Evolutionary conservation across 805 yeast genomes (phyloP).

Genomic region (Saccharomyces paradoxus): DNA sequence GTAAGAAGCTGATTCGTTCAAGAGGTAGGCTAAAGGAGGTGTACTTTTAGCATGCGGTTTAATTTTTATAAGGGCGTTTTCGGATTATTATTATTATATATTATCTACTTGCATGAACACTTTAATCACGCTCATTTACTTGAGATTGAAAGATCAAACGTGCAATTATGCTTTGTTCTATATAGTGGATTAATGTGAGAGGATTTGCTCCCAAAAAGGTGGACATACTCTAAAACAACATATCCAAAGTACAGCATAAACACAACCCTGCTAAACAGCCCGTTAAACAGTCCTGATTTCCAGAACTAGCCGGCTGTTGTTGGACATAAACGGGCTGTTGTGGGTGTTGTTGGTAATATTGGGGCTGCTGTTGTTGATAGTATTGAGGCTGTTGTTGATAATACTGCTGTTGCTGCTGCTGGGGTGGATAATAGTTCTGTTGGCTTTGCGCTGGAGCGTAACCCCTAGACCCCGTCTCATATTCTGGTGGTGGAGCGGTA

Average conservation of each 20-base stretch:
- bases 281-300: slow-evolving; percentile 35
- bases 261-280: slow-evolving; percentile 46
- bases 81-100: not conserved
- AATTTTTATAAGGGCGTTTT: not conserved
- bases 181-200: not conserved
- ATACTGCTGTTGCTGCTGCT: slow-evolving; percentile 8
- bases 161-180: not conserved
- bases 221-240: slow-evolving; percentile 29
- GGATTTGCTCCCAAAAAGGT: not conserved
- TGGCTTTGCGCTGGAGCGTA: slow-evolving; percentile 3
- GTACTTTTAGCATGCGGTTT: slow-evolving; percentile 26
- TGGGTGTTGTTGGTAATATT: slow-evolving; percentile 36
- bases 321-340: slow-evolving; percentile 45
- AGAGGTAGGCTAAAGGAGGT: slow-evolving; percentile 50
- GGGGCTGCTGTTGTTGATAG: slow-evolving; percentile 28
- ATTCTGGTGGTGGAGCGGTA: not conserved
- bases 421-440: slow-evolving; percentile 6
- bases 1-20: slow-evolving; percentile 38
- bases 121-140: not conserved
- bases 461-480: not conserved
- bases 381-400: slow-evolving; percentile 8
- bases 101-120: not conserved
- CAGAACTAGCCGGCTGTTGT: slow-evolving; percentile 32
- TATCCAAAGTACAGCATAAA: slow-evolving; percentile 45
- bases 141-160: not conserved